Base-by-base conservation (phyloP, 2,329 filamentous ascomycete species). In the Colletotrichum graminicola region DNA sequence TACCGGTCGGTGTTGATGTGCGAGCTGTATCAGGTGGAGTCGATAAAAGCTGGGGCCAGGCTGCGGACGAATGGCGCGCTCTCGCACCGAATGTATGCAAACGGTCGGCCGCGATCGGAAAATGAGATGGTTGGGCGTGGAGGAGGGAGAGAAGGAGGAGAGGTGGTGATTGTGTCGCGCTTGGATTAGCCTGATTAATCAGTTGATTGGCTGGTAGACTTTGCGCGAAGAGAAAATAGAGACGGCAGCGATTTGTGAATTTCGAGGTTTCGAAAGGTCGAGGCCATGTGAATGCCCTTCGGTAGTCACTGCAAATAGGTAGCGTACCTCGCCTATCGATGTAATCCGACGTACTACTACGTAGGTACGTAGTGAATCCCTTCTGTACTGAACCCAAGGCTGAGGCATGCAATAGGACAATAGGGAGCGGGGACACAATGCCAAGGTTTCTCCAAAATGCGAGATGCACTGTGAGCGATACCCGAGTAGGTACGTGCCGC, bases 1-100 rank as follows among this genome's bases (percentile, higher is more conserved):
- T 16, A 56, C 23, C 32, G 52, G 52, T 23, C 11, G 52, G 52
- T 39, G 54, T 56, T 39, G 54, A 56, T 56, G 54, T 56, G n/a
- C 21, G 21, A 56, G 21, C 21, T 56, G 52, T 56, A 39, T 26
- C 54, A 39, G 54, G 54, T 56, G 54, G 54, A 56, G 54, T 34
- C 23, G 54, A 26, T 10, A 10, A 16, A 54, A 54, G 51, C 18
- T 54, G 29, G 14, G 39, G 54, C n/a, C 54, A 57, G 16, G 54
- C 54, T 57, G 54, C 10, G 34, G 34, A 41, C n/a, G n/a, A 57
- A 41, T 57, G n/a, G 54, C 12, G 54, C n/a, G 34, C 54, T 39
- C 32, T 56, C 32, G 12, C 32, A 39, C 11, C n/a, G 8, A 57
- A 41, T 57, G 34, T n/a, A 57, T 18, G 54, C 54, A 57, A 57